phyloP scores from a whole-genome alignment of 192 early-diverging fungal genomes.

The Chytriomyces sp. region DNA sequence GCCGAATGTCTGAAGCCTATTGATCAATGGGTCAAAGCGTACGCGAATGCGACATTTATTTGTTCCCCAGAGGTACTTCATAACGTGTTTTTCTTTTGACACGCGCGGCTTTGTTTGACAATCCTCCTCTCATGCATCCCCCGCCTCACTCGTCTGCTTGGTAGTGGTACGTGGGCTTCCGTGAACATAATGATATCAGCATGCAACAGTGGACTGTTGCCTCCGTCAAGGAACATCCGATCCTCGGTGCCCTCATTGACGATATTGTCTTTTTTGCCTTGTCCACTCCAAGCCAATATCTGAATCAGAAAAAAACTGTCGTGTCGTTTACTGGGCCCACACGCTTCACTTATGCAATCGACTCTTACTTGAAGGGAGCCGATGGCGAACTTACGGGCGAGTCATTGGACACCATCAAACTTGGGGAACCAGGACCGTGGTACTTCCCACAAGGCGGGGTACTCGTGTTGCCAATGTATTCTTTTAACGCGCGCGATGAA shows the following conservation, averaged over 20 bases:
- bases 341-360: neutral
- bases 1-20: slow-evolving; percentile 8
- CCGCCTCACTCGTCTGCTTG: no score
- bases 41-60: neutral
- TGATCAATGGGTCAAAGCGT: slow-evolving; percentile 2
- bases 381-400: no score
- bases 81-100: no score
- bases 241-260: neutral
- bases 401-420: neutral
- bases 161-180: neutral
- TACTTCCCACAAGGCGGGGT: no score
- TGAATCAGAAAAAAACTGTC: neutral
- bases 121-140: no score
- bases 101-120: no score
- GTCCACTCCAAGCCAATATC: neutral
- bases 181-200: neutral
- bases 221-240: neutral
- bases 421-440: neutral
- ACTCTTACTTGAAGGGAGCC: neutral
- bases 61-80: slow-evolving; percentile 13
- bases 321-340: slow-evolving; percentile 11
- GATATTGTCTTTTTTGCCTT: neutral
- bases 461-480: no score
- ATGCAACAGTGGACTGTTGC: slow-evolving; percentile 25
- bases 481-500: no score